A percentile compares a stretch with the other conserved stretches of the same genome.
These are phyloP conservation scores for Miamiensis avidus DNA, from an alignment of 169 alveolate species.

Conservation along the genomic window DNA sequence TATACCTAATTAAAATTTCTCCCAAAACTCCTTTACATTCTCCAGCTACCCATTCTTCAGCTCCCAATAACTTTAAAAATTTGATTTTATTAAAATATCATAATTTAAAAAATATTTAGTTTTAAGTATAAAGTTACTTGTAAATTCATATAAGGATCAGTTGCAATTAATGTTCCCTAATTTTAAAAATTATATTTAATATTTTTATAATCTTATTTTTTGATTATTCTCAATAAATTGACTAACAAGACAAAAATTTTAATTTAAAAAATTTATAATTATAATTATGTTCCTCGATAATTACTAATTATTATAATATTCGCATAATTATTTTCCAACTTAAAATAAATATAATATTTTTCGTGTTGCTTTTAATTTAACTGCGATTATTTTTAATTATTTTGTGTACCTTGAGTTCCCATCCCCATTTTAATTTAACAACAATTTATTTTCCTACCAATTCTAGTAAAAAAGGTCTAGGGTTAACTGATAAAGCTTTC, in stretches of 20 bases:
- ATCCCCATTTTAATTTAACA: constrained; percentile 48
- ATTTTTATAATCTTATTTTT: no score
- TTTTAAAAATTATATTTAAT: background rate
- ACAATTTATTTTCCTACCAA: constrained; percentile 38
- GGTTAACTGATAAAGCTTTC: no score
- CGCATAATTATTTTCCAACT: no score
- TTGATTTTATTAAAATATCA: background rate
- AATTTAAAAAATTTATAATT: no score
- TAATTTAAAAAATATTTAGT: no score
- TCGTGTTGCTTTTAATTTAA: no score
- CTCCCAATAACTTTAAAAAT: constrained; percentile 15
- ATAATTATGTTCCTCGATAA: no score
- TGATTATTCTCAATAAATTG: no score
- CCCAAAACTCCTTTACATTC: constrained; percentile 38
- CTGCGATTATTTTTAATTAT: no score
- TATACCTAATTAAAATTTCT: constrained; percentile 33
- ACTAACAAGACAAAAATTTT: no score
- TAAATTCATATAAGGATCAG: constrained; percentile 41
- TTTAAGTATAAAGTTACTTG: constrained; percentile 21
- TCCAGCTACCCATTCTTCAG: constrained; percentile 47
- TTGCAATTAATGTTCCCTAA: constrained; percentile 21
- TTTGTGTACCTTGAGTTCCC: constrained; percentile 47
- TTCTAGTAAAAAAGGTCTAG: constrained; percentile 42
- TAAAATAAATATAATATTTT: no score
- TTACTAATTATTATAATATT: no score